Percentiles rank a stretch among this genome's conserved stretches.
Evolutionary conservation across 768 basidiomycete species (phyloP).

Genomic region (Psilocybe tampanensis): DNA sequence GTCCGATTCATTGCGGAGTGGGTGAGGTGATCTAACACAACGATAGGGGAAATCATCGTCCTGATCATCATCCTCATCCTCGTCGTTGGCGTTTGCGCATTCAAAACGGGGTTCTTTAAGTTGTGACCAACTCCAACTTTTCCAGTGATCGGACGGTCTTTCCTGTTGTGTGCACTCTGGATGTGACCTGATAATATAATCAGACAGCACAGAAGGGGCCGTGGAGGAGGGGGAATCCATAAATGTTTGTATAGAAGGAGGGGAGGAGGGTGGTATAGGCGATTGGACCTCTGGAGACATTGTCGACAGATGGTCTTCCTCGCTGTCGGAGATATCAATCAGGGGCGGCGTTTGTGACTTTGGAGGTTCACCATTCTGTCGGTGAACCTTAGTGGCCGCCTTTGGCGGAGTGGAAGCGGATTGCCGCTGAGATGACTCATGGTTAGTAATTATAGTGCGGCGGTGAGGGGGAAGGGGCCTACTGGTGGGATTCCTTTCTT

Average conservation of each 20-base stretch:
- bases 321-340: constrained; percentile 23
- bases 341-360: constrained; percentile 23
- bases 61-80: constrained; percentile 14
- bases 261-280: constrained; percentile 7
- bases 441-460: not conserved
- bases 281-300: constrained; percentile 13
- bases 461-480: constrained; percentile 21
- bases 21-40: not conserved
- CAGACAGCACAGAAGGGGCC: constrained; percentile 22
- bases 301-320: constrained; percentile 19
- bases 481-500: constrained; percentile 16
- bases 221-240: constrained; percentile 11
- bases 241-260: constrained; percentile 8
- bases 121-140: constrained; percentile 48
- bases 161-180: constrained; percentile 25
- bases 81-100: constrained; percentile 10
- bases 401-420: constrained; percentile 1
- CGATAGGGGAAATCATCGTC: constrained; percentile 11
- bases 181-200: constrained; percentile 34
- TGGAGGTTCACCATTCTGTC: constrained; percentile 5
- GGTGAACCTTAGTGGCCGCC: constrained; percentile 2
- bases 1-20: constrained; percentile 12
- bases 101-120: constrained; percentile 36
- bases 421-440: constrained; percentile 6
- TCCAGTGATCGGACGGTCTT: constrained; percentile 29